Evolutionary conservation across 805 yeast genomes (phyloP), one percentile per base, ranked within the genome.

Genomic region (Lipomyces orientalis): DNA sequence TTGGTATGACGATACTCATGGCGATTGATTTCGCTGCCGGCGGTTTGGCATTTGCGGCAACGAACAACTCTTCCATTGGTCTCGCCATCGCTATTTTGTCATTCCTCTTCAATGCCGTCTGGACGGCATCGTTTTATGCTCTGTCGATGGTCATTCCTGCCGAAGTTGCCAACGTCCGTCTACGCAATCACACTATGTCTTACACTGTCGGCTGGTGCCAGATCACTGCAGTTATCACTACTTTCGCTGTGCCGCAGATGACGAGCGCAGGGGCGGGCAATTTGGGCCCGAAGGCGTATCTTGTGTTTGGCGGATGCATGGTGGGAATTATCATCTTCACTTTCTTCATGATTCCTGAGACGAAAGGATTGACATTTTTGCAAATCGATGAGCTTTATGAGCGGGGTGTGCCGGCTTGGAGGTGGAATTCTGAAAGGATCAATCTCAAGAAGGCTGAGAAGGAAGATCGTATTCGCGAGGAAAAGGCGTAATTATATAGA

Each of bases 361-460:
- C 97, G 64, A 87, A 86, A 81, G 96, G 96, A 67, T 84, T 90
- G 75, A 84, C 90, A 57, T 84, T 91, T 77, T 97, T 91, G 80
- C 93, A 91, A 79, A 91, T 91, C 71, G 93, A 90, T 77, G 88
- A 85, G 75, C 81, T 88, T 82, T 84, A 81, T 74, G 77, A 83
- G 35, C 37, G 57, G 5, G 57, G 60, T 29, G 55, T 62, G 1
- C 25, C 51, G 12, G 71, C 69, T 4, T 65, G 69, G 69, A 63
- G 58, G 8, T 67, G 69, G 16, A 16, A 58, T 43, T 43, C 49
- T n/a, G 49, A 43, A 19, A 19, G 19, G 10, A 8, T 19, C 5
- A 1, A 8, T 9, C 19, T 43, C 25, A n/a, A 43, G 49, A 43
- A 43, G 19, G 22, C 16, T n/a, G 22, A n/a, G 22, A 19, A 43